A percentile compares a stretch with the other conserved stretches of the same genome.
Conservation (phyloP, 2,329 filamentous ascomycete genomes). For the Alternaria dauci region DNA sequence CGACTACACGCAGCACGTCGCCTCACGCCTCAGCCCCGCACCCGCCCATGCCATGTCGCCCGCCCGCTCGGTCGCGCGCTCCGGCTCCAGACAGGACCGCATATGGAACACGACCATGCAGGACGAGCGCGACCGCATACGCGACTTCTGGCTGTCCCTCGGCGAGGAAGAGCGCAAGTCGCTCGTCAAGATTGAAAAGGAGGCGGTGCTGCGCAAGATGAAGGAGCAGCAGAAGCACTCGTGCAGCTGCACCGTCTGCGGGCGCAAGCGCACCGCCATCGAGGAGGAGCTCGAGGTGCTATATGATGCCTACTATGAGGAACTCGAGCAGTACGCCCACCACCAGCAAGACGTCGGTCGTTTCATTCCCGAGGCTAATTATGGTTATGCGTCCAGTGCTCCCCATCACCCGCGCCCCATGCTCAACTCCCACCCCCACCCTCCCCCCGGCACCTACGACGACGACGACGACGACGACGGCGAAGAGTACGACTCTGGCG, state of each 20-base stretch:
- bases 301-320: constrained; percentile 98
- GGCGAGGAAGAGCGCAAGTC: constrained; percentile 95
- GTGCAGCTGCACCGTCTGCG: constrained; percentile 97
- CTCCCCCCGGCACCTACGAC: constrained; percentile 69
- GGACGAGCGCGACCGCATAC: constrained; percentile 95
- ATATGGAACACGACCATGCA: constrained; percentile 97
- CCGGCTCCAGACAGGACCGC: constrained; percentile 71
- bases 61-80: constrained; percentile 55
- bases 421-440: constrained; percentile 70
- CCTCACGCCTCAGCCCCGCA: constrained; percentile 51
- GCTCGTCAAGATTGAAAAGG: constrained; percentile 97
- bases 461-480: constrained; percentile 56
- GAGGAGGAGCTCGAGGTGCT: constrained; percentile 97
- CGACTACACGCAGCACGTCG: constrained; percentile 39
- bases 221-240: constrained; percentile 99
- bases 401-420: constrained; percentile 67
- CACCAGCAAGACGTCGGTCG: constrained; percentile 76
- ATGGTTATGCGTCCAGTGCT: constrained; percentile 61
- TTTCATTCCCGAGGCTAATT: constrained; percentile 73
- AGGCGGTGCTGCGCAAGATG: constrained; percentile 98
- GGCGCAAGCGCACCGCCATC: constrained; percentile 93
- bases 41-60: constrained; percentile 49
- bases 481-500: constrained; percentile 59
- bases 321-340: constrained; percentile 96
- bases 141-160: constrained; percentile 95